A percentile compares a stretch with the other conserved stretches of the same genome.
These are phyloP conservation scores for Termitomyces sp. DNA, from an alignment of 768 basidiomycete genomes.

Conservation along the genomic window DNA sequence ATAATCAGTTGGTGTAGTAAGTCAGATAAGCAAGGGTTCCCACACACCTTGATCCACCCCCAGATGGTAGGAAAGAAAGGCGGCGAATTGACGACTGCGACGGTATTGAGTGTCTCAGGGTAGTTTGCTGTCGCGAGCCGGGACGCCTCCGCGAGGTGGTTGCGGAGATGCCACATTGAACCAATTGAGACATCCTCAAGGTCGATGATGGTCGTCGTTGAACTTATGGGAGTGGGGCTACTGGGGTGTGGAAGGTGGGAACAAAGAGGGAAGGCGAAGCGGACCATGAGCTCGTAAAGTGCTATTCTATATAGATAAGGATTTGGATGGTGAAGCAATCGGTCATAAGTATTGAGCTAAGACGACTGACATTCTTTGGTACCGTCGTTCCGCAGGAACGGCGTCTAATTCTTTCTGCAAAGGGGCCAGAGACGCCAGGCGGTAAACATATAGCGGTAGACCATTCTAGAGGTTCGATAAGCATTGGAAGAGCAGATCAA, in stretches of 20 bases:
- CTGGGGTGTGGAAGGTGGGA: constrained; percentile 54
- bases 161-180: constrained; percentile 68
- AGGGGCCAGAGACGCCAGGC: constrained; percentile 58
- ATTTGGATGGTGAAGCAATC: not conserved
- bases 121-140: constrained; percentile 76
- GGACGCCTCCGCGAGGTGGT: constrained; percentile 74
- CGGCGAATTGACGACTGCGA: constrained; percentile 77
- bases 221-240: constrained; percentile 53
- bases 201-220: constrained; percentile 70
- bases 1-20: not conserved
- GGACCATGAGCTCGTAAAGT: constrained; percentile 65
- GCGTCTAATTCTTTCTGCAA: constrained; percentile 61
- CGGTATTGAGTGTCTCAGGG: constrained; percentile 70
- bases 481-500: not conserved
- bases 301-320: constrained; percentile 42
- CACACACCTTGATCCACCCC: constrained; percentile 74
- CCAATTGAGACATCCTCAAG: constrained; percentile 59
- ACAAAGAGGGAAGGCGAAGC: constrained; percentile 66
- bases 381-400: constrained; percentile 51
- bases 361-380: constrained; percentile 67
- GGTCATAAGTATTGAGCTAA: not conserved
- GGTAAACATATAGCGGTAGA: constrained; percentile 74
- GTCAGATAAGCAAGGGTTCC: not conserved
- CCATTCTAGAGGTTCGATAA: constrained; percentile 45
- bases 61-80: constrained; percentile 82